Base-by-base conservation (phyloP, 441 rosid species). In the Geranium incanum region DNA sequence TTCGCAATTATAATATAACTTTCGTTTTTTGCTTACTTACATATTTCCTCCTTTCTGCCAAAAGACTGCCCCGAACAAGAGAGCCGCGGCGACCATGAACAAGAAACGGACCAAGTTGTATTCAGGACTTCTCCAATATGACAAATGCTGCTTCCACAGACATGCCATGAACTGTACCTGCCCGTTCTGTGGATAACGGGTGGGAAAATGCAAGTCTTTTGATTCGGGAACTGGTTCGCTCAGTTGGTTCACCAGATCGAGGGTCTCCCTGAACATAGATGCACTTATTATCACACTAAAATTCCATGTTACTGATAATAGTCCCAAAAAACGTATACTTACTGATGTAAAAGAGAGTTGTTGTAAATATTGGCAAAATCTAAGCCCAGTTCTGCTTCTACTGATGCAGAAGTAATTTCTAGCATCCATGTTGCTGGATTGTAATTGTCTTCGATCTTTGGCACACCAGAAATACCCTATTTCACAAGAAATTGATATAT, bases 351-450 rank as follows among this genome's bases (percentile, higher is more conserved):
- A 21, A 21, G 21, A 21, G 95, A 88, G 6, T 67, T 73, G 67
- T 73, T 68, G 55, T 86, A 89, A n/a, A 79, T 69, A 59, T 78
- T 37, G 0, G 80, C 85, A 68, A 86, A 89, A 75, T 86, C 89
- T 65, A 87, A 41, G 4, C 87, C 81, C 36, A 81, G 79, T 71
- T 85, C 80, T 5, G 80, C 78, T 77, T 85, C 91, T 16, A 75
- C 72, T 36, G 91, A 84, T 71, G 68, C 72, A 45, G 86, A 83
- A 70, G 89, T 85, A 73, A 85, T 83, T 55, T 86, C 89, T 66
- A 89, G 43, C 88, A 85, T 80, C 92, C 87, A 87, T 74, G 92
- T 84, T 6, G 95, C 88, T 1, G 90, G 92, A 76, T 89, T 89
- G 60, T 84, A 85, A 55, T 84, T 83, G 41, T 75, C 74, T 72